These are phyloP conservation scores for Tribonema minus DNA, from an alignment of 108 stramenopile species.

Conservation along the genomic window DNA sequence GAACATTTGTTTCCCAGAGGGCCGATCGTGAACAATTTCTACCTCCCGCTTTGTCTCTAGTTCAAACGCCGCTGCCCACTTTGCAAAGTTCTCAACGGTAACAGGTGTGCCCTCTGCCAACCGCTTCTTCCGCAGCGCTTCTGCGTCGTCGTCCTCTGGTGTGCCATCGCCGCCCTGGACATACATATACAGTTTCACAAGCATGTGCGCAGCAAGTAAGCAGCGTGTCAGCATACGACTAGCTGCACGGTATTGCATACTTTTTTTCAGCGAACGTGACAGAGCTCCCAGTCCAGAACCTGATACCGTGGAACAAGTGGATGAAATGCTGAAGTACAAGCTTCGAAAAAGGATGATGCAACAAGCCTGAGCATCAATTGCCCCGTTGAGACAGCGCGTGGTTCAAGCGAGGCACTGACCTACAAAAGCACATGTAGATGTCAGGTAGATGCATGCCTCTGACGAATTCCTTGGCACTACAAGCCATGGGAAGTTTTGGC, in stretches of 20 bases:
- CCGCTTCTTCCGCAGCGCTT: conserved; percentile 14
- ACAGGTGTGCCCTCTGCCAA: conserved; percentile 24
- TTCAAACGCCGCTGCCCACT: conserved; percentile 28
- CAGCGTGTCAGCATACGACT: neutral
- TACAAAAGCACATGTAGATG: no score
- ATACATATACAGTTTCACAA: neutral
- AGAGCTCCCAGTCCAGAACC: neutral
- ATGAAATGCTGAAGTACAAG: neutral
- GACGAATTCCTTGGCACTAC: no score
- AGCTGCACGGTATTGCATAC: neutral
- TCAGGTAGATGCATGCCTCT: no score
- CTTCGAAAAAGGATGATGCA: no score
- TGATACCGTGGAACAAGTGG: neutral
- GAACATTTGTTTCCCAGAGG: conserved; percentile 39
- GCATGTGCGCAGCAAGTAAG: neutral
- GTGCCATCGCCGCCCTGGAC: conserved; percentile 4
- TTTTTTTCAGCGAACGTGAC: neutral
- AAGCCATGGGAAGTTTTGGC: no score
- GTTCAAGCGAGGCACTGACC: no score
- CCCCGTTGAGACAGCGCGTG: no score
- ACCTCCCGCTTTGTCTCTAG: conserved; percentile 9
- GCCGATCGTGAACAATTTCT: neutral
- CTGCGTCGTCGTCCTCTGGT: conserved; percentile 18
- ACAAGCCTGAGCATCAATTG: no score
- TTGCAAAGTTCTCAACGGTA: neutral